These are phyloP conservation scores for Seiridium unicorne DNA, from an alignment of 2,329 filamentous ascomycete species.

Conservation along the genomic window DNA sequence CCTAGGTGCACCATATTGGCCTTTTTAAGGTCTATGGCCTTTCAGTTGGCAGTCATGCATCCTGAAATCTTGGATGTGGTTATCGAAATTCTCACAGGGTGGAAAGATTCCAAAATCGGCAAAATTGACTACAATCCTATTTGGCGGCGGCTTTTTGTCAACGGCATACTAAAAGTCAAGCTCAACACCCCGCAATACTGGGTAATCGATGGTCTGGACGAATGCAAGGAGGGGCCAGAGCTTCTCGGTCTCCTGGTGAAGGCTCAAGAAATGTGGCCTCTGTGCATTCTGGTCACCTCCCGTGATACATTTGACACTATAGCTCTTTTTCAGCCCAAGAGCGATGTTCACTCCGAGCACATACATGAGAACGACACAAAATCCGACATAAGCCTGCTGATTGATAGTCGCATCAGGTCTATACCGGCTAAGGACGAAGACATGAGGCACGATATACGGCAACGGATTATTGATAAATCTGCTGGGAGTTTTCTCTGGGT, in stretches of 20 bases:
- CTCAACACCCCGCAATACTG: conserved; percentile 23
- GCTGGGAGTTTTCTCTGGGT: conserved; percentile 30
- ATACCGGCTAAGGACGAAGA: conserved; percentile 5
- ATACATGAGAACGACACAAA: conserved; percentile 20
- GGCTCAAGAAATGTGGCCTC: conserved; percentile 19
- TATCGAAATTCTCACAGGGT: conserved; percentile 9
- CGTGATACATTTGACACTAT: conserved; percentile 17
- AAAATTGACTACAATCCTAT: conserved; percentile 20
- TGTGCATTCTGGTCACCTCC: conserved; percentile 26
- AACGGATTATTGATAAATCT: conserved; percentile 21
- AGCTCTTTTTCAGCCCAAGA: neutral
- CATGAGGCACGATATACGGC: conserved; percentile 11
- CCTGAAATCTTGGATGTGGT: conserved; percentile 15
- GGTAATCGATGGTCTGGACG: conserved; percentile 31
- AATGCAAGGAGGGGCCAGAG: conserved; percentile 20
- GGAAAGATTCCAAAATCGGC: conserved; percentile 16
- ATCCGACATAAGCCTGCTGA: neutral
- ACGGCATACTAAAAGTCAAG: conserved; percentile 15
- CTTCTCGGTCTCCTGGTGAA: conserved; percentile 21
- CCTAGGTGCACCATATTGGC: conserved; percentile 30
- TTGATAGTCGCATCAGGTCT: neutral
- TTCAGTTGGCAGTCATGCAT: conserved; percentile 28
- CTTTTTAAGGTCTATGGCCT: conserved; percentile 25
- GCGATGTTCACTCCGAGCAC: conserved; percentile 17
- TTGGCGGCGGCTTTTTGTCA: conserved; percentile 23